Evolutionary conservation across 1,284 basidiomycete genomes (phyloP), one percentile per base, ranked within the genome.

Genomic region (Leccinum insigne): DNA sequence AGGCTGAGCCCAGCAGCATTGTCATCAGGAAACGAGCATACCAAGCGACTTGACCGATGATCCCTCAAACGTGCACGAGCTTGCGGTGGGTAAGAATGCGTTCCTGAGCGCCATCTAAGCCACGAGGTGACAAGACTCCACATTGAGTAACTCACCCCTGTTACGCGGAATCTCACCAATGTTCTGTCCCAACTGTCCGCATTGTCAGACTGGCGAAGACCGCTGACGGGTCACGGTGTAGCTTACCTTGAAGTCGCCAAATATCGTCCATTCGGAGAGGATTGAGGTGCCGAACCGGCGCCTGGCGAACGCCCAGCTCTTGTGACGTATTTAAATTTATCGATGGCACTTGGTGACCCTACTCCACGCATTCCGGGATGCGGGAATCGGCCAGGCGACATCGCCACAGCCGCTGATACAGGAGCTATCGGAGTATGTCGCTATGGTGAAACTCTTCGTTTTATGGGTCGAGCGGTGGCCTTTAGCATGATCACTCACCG

Each of bases 11-110:
- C 1, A 21, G 47, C 26, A 38, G 58, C 8, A 61, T 64, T 23
- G 26, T 44, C 49, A 60, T 26, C 58, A 56, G 42, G 63, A 56
- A 60, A 66, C 58, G 2, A 11, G 11, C 69, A 64, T 70, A 89
- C 91, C 91, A 93, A 35, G 90, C 91, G n/a, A 93, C 91, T 76
- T 93, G 91, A 59, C 87, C 85, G 54, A 92, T 88, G 71, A 93
- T 92, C 26, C 91, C 90, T 72, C 86, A 84, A 21, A 89, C 82
- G 72, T 92, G 91, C 4, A 87, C 88, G 13, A 93, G 82, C 42
- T 86, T 82, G 65, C 88, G 85, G 73, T 91, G 89, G 4, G 83
- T 81, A 8, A 80, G 77, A 64, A 90, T 82, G 29, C 84, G 82
- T 66, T 88, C 83, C 86, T 88, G 63, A 38, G 11, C 26, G 35